Evolutionary conservation across 495 filamentous ascomycete species (phyloP), one percentile per base, ranked within the genome.

Genomic region (Rhizodiscina lignyota): DNA sequence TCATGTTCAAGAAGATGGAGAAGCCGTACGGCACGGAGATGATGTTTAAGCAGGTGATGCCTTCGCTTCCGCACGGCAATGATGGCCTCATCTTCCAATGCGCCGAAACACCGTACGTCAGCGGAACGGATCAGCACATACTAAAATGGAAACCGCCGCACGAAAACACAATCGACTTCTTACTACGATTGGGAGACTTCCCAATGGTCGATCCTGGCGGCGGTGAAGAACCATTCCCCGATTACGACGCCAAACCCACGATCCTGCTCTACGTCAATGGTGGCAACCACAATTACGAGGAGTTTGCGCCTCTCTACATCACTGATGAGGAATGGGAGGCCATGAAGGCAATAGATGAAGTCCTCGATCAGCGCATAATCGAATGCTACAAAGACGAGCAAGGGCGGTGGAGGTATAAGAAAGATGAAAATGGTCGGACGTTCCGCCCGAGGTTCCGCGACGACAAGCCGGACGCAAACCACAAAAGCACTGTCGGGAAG

Each of bases 21-120:
- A 71, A 87, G 55, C 74, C 73, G 34, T 94, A 94, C 59, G 82
- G 74, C 17, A 77, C 85, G 33, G 77, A 83, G 54, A 78, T 78
- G 71, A 91, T 93, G 78, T 72, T 84, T 52, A 96, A 96, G 57
- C 63, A 68, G 6, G 84, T 86, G 33, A 73, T 97, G 12, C 85
- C 84, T 0, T 72, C 66, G 20, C 67, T 97, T 8, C 76, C 71
- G 40, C 89, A 97, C 51, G 83, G 89, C 22, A 94, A 91, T 47
- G 89, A 97, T 55, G 89, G 89, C 19, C 66, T 97, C 15, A 91
- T 97, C 50, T 97, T 97, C 61, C 94, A 89, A 22, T 92, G 86
- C 52, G 74, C 82, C 36, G 77, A 66, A 41, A 79, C 76, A 20
- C 72, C 78, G 1, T 97, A 97, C 61, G 71, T 73, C 43, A 77